Evolutionary conservation across 1,139 yeast species (phyloP).

Genomic region (Candida mesenterica): DNA sequence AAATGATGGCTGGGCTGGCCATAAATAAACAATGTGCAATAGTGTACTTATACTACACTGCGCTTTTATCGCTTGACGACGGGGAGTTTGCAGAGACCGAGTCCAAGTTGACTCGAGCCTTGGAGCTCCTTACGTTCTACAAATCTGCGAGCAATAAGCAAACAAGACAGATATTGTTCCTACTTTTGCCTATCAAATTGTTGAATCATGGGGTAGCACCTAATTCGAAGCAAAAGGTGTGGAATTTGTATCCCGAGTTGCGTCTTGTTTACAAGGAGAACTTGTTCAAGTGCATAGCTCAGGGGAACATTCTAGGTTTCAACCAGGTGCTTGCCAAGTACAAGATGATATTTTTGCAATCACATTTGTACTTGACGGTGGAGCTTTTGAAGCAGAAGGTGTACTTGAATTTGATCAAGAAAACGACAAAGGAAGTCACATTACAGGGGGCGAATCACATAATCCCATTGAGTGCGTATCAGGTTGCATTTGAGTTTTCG

Average conservation of each 20-base stretch:
- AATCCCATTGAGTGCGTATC: conserved; percentile 48
- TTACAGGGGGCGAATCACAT: conserved; percentile 27
- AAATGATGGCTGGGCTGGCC: conserved; percentile 40
- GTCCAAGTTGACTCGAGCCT: conserved; percentile 48
- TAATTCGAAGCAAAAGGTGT: conserved; percentile 23
- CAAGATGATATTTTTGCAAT: conserved; percentile 53
- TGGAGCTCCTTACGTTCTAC: conserved; percentile 30
- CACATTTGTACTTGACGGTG: conserved; percentile 62
- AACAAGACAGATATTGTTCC: conserved; percentile 42
- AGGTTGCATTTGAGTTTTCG: conserved; percentile 46
- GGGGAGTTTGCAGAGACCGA: conserved; percentile 56
- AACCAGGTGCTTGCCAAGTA: conserved; percentile 43
- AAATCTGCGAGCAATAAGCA: conserved; percentile 25
- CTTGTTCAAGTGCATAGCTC: conserved; percentile 46
- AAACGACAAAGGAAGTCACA: conserved; percentile 37
- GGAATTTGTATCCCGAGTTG: conserved; percentile 46
- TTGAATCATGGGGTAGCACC: conserved; percentile 46
- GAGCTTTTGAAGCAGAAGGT: conserved; percentile 54
- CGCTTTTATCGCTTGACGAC: conserved; percentile 61
- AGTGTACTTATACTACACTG: conserved; percentile 64
- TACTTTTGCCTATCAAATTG: conserved; percentile 57
- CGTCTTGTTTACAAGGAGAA: conserved; percentile 43
- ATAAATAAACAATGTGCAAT: conserved; percentile 8
- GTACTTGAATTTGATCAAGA: conserved; percentile 52
- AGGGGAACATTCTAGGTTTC: conserved; percentile 56